Conservation (phyloP, 768 basidiomycete genomes). For the Clavulina sp. region DNA sequence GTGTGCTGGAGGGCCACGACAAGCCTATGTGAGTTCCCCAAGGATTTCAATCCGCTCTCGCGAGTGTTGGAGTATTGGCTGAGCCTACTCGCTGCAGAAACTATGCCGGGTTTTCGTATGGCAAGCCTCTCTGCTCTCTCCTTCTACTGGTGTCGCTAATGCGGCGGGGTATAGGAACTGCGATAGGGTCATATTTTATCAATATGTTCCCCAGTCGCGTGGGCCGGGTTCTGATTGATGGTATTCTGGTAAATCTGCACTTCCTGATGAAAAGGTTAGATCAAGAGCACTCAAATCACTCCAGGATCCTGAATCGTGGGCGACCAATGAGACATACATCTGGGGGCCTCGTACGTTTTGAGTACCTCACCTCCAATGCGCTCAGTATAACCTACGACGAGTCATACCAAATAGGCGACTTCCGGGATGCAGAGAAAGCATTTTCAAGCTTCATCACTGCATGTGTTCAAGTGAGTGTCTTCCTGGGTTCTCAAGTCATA, state of each 20-base stretch:
- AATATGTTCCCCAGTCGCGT: conserved; percentile 21
- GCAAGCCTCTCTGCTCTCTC: conserved; percentile 9
- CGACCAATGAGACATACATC: conserved; percentile 11
- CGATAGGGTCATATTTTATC: conserved; percentile 19
- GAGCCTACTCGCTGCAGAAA: conserved; percentile 10
- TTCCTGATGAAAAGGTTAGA: not conserved
- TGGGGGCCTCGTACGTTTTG: conserved; percentile 4
- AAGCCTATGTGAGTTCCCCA: conserved; percentile 11
- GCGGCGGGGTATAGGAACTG: not conserved
- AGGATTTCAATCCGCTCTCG: not conserved
- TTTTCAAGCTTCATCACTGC: conserved; percentile 17
- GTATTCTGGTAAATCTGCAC: conserved; percentile 13
- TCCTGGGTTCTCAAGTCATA: not conserved
- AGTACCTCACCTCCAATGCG: not conserved
- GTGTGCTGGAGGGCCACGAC: conserved; percentile 16
- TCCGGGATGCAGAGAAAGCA: conserved; percentile 14
- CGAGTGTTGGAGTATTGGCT: not conserved
- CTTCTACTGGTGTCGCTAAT: not conserved
- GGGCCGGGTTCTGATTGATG: conserved; percentile 19
- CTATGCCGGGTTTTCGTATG: conserved; percentile 20
- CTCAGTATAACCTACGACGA: not conserved
- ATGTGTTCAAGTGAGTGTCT: conserved; percentile 15
- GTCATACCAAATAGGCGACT: conserved; percentile 10
- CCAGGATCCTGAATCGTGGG: conserved; percentile 17
- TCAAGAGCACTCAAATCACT: not conserved